Evolutionary conservation across 1,284 basidiomycete species (phyloP).

Genomic region (Pseudozyma tsukubaensis): DNA sequence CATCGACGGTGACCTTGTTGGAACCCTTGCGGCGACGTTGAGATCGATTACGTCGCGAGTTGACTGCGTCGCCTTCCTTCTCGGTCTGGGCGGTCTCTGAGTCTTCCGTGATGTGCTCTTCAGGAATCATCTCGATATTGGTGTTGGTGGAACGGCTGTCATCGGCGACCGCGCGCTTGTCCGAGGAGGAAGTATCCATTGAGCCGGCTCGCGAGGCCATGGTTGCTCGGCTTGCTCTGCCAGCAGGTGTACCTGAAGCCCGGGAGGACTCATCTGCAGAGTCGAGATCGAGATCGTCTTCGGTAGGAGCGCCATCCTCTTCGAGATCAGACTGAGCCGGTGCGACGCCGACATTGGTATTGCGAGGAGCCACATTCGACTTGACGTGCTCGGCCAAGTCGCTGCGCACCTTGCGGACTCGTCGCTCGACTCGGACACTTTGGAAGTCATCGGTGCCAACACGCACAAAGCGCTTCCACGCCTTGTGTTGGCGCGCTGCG

Average conservation of each 20-base stretch:
- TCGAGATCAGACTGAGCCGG: conserved; percentile 57
- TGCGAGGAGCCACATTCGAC: conserved; percentile 52
- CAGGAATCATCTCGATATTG: conserved; percentile 58
- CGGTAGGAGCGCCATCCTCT: conserved; percentile 41
- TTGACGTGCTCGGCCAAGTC: conserved; percentile 71
- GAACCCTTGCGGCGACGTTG: conserved; percentile 33
- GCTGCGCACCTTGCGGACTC: conserved; percentile 85
- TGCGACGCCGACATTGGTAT: conserved; percentile 57
- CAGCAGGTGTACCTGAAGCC: conserved; percentile 22
- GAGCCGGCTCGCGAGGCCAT: conserved; percentile 34
- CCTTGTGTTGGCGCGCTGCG: conserved; percentile 75
- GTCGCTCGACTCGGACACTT: conserved; percentile 83
- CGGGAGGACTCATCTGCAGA: conserved; percentile 47
- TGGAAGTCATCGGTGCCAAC: conserved; percentile 86
- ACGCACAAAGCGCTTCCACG: conserved; percentile 86
- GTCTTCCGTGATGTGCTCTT: conserved; percentile 40
- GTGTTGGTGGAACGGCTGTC: conserved; percentile 42
- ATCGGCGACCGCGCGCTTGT: conserved; percentile 29
- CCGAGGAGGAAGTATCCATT: conserved; percentile 28
- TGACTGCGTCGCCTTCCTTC: conserved; percentile 9
- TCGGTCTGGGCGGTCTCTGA: conserved; percentile 22
- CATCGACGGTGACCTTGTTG: conserved; percentile 74
- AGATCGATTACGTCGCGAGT: conserved; percentile 7
- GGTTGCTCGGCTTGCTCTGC: conserved; percentile 32
- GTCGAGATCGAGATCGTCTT: conserved; percentile 55